Base-by-base conservation (phyloP, 2,329 filamentous ascomycete genomes). In the Sclerotiophoma versabilis region DNA sequence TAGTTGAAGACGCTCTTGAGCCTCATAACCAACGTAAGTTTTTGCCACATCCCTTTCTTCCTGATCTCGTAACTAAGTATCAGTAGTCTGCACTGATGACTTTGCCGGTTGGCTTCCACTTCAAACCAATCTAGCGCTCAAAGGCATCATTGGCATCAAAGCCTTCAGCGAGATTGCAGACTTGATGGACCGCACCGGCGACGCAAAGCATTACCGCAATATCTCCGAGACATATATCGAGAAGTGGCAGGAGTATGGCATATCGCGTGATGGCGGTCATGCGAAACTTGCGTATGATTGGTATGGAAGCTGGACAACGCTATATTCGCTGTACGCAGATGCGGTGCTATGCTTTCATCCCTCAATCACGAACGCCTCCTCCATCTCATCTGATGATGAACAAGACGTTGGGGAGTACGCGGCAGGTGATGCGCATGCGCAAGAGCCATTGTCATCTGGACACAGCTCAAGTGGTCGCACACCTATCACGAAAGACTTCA, bases 291-390 rank as follows among this genome's bases (percentile, higher is more conserved):
- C 88, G 10, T 96, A 96, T 76, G 83, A 91, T 69, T 87, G 88
- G 80, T 89, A 89, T 61, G 89, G 89, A 12, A 91, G 88, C 44
- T 93, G 90, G 89, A 92, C 90, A 6, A 92, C 89, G 0, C 82
- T 96, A 29, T 96, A 96, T 80, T 93, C 92, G 69, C 82, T 96
- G 22, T 96, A 91, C 76, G 86, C 88, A 12, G 91, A 96, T 76
- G 85, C 85, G 23, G 80, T 93, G 19, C 84, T 95, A 27, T 95
- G 91, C 77, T 95, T 95, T 79, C 90, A 93, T 66, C 80, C 85
- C 23, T 79, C 80, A 22, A 76, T 76, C 51, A 79, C 79, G 4
- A 70, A 38, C 12, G 5, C 47, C 12, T 29, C 77, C 29, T 36
- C 59, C 23, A 62, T 68, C 38, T 49, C 54, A 29, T 29, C 49